Percentiles rank a stretch among this genome's conserved stretches.
These are phyloP conservation scores for Nelumbo lutea DNA, from an alignment of 164 flowering plant genomes.

Conservation along the genomic window DNA sequence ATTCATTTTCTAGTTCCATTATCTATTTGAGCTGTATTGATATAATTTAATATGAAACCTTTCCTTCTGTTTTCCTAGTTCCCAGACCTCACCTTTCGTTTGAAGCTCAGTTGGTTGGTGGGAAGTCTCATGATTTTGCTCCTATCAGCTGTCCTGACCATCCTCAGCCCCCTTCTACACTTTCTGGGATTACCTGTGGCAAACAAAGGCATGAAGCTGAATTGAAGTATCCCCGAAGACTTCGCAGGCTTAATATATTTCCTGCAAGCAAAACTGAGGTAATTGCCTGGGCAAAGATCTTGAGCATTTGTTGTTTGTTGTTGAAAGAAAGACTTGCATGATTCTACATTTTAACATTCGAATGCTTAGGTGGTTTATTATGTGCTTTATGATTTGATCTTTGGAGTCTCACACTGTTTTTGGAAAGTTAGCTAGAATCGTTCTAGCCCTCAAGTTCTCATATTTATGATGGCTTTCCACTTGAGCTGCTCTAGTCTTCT, in stretches of 20 bases:
- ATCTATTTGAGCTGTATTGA: background rate
- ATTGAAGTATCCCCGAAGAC: constrained; percentile 80
- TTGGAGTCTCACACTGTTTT: no score
- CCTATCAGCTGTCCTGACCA: constrained; percentile 74
- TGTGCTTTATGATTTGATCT: background rate
- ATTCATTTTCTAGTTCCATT: background rate
- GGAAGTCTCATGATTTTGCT: constrained; percentile 76
- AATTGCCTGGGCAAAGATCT: constrained; percentile 11
- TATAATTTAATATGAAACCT: background rate
- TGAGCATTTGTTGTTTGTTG: constrained; percentile 4
- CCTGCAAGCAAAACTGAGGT: constrained; percentile 86
- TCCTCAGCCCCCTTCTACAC: constrained; percentile 45
- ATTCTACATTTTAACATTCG: background rate
- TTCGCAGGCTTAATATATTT: constrained; percentile 82
- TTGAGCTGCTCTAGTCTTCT: no score
- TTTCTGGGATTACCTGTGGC: constrained; percentile 47
- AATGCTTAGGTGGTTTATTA: no score
- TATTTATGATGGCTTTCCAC: no score
- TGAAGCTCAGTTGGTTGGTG: constrained; percentile 95
- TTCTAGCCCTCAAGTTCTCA: no score
- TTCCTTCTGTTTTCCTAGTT: constrained; percentile 35
- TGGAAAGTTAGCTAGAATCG: no score
- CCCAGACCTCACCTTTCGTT: constrained; percentile 90
- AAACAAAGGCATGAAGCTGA: constrained; percentile 88
- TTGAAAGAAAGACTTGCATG: background rate